Base-by-base conservation (phyloP, 108 stramenopile species). In the Licmophora abbreviata region DNA sequence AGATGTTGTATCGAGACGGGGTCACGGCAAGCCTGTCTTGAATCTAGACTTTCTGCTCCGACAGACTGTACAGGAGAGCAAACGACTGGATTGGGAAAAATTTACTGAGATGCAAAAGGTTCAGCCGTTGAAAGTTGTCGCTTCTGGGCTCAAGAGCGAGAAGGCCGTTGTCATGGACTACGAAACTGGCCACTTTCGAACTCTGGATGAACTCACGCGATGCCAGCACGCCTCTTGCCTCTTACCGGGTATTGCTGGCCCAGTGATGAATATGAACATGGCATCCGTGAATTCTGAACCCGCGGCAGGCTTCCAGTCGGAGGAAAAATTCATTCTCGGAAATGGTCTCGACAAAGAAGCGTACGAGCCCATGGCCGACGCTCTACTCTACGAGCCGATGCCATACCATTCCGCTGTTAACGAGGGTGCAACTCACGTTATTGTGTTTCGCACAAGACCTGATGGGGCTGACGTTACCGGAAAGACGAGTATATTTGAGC, bases 181-280 rank as follows among this genome's bases (percentile, higher is more conserved):
- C 68, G 77, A 77, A 44, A 56, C 63, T 7, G 92, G 92, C 10
- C 64, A 76, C 45, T 97, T 94, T 49, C 17, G 64, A 15, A 70
- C 80, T 32, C 53, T 95, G 1, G 58, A 78, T 36, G 91, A 92
- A 48, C 59, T 97, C 32, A 73, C 94, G 31, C 10, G 58, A 15
- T 87, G 85, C 48, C 89, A 94, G 85, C 87, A 86, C 30, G 92
- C 93, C 12, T 88, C 85, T 29, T 95, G 94, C 64, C 74, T 94
- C 20, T 61, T 97, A 31, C 96, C 96, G 4, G 96, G 96, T 12
- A 82, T 97, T 47, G 92, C 96, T 1, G 96, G 96, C 17, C 93
- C 94, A 7, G 62, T 88, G 11, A 78, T 92, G 69, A 88, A 90
- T 38, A 36, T 78, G 2, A 56, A 71, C 29, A 33, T n/a, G 31